phyloP scores from a whole-genome alignment of 2,329 filamentous ascomycete species.

The Botrytis medusae region DNA sequence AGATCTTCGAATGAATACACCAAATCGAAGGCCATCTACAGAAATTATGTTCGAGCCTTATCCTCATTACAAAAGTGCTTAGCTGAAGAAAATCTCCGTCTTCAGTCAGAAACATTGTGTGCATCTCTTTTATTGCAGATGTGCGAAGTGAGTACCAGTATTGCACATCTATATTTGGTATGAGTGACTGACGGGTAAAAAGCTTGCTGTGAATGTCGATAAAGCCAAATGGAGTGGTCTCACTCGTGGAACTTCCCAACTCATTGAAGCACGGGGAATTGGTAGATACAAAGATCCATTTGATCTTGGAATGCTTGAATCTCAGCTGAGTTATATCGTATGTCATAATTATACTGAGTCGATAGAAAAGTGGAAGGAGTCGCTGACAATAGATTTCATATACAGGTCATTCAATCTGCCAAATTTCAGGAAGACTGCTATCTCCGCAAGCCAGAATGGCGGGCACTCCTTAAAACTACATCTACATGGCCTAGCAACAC shows the following conservation, averaged over 20 bases:
- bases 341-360: neutral
- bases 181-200: neutral
- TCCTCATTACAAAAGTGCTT: constrained; percentile 21
- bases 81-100: neutral
- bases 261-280: constrained; percentile 24
- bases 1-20: constrained; percentile 10
- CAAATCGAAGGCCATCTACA: constrained; percentile 12
- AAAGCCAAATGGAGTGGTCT: constrained; percentile 26
- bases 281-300: constrained; percentile 24
- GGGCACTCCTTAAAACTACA: neutral
- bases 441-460: constrained; percentile 19
- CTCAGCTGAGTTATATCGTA: constrained; percentile 27
- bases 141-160: constrained; percentile 23
- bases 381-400: neutral
- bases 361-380: neutral
- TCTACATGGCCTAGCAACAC: neutral
- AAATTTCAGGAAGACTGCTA: constrained; percentile 18
- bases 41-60: constrained; percentile 25
- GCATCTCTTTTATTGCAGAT: constrained; percentile 28
- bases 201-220: constrained; percentile 26
- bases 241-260: constrained; percentile 21
- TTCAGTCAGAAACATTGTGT: constrained; percentile 26
- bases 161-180: neutral
- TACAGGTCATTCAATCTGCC: constrained; percentile 15
- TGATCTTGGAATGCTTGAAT: constrained; percentile 28